phyloP scores from a whole-genome alignment of 169 alveolate species.

The Eimeria praecox region DNA sequence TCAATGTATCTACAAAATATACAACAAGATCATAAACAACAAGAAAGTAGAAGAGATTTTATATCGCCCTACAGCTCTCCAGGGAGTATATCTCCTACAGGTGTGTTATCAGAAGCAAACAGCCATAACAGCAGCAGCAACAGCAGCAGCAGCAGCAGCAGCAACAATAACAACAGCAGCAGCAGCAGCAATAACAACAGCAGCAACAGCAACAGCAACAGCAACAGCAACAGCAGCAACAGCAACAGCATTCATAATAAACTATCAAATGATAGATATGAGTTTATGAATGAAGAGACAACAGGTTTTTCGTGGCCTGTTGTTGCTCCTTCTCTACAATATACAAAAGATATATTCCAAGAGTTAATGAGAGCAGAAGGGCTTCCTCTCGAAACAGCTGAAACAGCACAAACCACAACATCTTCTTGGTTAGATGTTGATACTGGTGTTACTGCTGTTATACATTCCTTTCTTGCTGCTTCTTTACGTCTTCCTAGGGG shows the following conservation, averaged over 20 bases:
- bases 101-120: background rate
- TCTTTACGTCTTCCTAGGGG: conserved; percentile 11
- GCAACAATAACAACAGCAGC: background rate
- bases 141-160: background rate
- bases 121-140: too few relatives aligned
- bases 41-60: background rate
- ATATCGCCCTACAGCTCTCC: background rate
- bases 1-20: background rate
- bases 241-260: background rate
- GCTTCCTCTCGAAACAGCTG: background rate
- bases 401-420: background rate
- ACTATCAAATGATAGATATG: background rate
- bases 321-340: background rate
- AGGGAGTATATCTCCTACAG: background rate
- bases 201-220: background rate
- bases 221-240: conserved; percentile 4
- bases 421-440: conserved; percentile 36
- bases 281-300: background rate
- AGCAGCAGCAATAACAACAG: too few relatives aligned
- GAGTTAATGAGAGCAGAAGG: conserved; percentile 53
- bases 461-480: conserved; percentile 17
- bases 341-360: conserved; percentile 29
- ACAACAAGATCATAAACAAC: background rate
- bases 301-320: conserved; percentile 3
- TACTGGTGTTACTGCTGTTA: conserved; percentile 35